phyloP scores from a whole-genome alignment of 192 early-diverging fungal genomes.

The Coemansia brasiliensis region DNA sequence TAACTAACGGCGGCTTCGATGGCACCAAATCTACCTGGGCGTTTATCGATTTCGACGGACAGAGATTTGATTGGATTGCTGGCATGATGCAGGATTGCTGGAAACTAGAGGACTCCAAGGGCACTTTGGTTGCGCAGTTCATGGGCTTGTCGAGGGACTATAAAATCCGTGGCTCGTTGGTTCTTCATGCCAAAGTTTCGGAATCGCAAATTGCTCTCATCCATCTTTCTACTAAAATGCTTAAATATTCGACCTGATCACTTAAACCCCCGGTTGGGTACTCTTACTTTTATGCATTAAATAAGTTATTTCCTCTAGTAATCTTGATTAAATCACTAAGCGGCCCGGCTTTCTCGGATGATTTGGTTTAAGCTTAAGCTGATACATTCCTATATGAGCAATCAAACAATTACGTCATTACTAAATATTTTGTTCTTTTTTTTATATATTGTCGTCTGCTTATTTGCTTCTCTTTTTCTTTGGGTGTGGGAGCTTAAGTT shows the following conservation, averaged over 20 bases:
- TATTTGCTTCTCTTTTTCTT: too few species aligned
- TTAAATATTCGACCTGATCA: slow-evolving; percentile 17
- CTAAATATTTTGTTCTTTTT: too few species aligned
- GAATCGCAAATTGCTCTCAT: slow-evolving; percentile 39
- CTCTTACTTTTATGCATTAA: too few species aligned
- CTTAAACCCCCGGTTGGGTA: too few species aligned
- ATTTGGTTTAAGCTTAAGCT: too few species aligned
- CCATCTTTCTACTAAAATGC: slow-evolving; percentile 25
- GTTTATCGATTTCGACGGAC: slow-evolving; percentile 41
- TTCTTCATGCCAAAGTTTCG: slow-evolving; percentile 30
- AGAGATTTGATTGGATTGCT: slow-evolving; percentile 42
- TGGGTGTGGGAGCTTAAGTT: too few species aligned
- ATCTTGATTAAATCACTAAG: too few species aligned
- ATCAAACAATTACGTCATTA: too few species aligned
- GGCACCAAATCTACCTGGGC: slow-evolving; percentile 29
- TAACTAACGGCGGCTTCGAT: slow-evolving; percentile 38
- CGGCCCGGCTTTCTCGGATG: too few species aligned
- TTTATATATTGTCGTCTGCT: too few species aligned
- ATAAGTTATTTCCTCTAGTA: too few species aligned
- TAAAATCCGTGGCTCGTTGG: slow-evolving; percentile 31
- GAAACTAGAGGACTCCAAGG: slow-evolving; percentile 41
- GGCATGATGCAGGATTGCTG: slow-evolving; percentile 51
- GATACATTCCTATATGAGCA: too few species aligned
- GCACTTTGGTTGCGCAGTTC: slow-evolving; percentile 31
- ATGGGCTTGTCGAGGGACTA: slow-evolving; percentile 39